Conservation (phyloP, 192 early-diverging fungal species). For the Umbelopsis sp. region DNA sequence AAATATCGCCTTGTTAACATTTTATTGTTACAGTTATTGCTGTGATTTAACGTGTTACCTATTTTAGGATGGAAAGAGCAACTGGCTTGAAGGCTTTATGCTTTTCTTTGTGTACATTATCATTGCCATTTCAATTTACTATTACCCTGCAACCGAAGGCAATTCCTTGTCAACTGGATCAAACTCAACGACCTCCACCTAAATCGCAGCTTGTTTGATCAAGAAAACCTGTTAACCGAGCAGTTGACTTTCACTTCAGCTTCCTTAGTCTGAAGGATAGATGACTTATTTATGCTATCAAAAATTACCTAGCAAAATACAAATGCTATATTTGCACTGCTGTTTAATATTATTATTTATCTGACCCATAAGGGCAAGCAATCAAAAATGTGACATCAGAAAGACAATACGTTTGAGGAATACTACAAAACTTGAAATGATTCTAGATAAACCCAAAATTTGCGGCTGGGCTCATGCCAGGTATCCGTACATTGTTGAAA, state of each 20-base stretch:
- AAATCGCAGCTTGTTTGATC: not conserved
- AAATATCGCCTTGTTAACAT: not conserved
- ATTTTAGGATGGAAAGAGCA: slow-evolving; percentile 73
- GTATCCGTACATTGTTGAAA: slow-evolving; percentile 9
- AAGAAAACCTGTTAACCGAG: too few species aligned
- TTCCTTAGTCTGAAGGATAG: too few species aligned
- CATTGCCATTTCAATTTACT: slow-evolving; percentile 79
- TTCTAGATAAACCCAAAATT: not conserved
- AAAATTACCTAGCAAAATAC: too few species aligned
- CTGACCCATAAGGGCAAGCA: too few species aligned
- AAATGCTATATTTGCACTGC: too few species aligned
- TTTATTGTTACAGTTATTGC: not conserved
- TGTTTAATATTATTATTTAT: too few species aligned
- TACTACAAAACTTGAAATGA: not conserved
- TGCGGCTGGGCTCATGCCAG: not conserved
- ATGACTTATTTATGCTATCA: too few species aligned
- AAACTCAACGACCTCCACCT: slow-evolving; percentile 1
- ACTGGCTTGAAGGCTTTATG: slow-evolving; percentile 94
- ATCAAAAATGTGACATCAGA: too few species aligned
- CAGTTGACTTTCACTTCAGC: too few species aligned
- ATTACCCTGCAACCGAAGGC: slow-evolving; percentile 50
- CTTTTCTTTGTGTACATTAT: slow-evolving; percentile 81
- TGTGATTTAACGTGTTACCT: not conserved
- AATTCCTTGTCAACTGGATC: not conserved
- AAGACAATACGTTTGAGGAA: not conserved